Conservation (phyloP, 139 green algal species). For the Coelastrella sp. region DNA sequence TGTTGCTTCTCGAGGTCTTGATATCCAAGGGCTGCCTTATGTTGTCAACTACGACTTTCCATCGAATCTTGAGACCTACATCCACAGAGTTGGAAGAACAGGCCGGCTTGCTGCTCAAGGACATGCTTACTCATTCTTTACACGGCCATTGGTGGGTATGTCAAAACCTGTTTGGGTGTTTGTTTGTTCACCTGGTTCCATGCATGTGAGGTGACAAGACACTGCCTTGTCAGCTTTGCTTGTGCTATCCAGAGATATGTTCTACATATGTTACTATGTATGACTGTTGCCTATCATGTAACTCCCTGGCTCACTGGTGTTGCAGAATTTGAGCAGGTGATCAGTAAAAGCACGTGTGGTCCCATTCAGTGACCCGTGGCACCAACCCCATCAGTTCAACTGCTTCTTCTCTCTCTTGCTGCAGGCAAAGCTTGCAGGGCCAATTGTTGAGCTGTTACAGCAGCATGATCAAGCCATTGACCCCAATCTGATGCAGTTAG, state of each 20-base stretch:
- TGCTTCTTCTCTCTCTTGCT: neutral
- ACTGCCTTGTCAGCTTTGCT: too few species aligned
- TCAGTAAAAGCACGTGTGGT: too few species aligned
- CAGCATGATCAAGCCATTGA: constrained; percentile 79
- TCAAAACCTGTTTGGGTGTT: neutral
- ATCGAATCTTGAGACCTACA: constrained; percentile 86
- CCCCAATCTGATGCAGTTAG: constrained; percentile 82
- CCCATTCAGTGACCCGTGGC: neutral
- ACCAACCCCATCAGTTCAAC: neutral
- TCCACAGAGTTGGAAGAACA: constrained; percentile 94
- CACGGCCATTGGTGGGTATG: constrained; percentile 70
- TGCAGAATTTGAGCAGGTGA: too few species aligned
- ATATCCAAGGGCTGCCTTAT: constrained; percentile 85
- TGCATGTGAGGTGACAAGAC: neutral
- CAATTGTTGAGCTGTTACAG: constrained; percentile 77
- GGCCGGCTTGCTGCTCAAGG: constrained; percentile 87
- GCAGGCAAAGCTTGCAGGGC: constrained; percentile 70
- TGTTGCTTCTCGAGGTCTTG: constrained; percentile 84
- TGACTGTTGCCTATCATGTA: too few species aligned
- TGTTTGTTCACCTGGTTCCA: neutral
- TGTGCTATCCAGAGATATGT: too few species aligned
- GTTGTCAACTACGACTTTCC: constrained; percentile 96
- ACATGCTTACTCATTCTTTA: constrained; percentile 92
- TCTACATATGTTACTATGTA: too few species aligned
- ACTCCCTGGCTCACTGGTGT: too few species aligned